Evolutionary conservation across 1,284 basidiomycete genomes (phyloP).

Genomic region (Puccinia hordei): DNA sequence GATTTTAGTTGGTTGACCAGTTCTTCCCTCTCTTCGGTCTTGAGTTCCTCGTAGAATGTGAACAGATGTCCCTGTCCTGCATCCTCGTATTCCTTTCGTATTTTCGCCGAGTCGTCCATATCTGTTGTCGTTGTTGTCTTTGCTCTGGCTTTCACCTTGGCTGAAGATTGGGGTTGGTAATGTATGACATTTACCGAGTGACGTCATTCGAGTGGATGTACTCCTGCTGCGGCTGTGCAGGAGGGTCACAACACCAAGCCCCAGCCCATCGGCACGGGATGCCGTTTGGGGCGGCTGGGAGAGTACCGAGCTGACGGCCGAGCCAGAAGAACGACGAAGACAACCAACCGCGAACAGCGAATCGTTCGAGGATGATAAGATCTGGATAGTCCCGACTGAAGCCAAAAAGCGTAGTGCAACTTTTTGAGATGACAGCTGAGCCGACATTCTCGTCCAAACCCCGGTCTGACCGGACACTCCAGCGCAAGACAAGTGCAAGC

Average conservation of each 20-base stretch:
- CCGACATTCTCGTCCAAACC: not conserved
- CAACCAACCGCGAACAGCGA: not conserved
- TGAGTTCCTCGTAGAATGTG: constrained; percentile 78
- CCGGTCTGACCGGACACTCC: not conserved
- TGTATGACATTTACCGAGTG: not conserved
- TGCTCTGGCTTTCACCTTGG: not conserved
- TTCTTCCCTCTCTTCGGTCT: constrained; percentile 67
- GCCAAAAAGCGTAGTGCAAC: too few relatives aligned
- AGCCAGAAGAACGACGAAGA: not conserved
- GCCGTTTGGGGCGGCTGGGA: not conserved
- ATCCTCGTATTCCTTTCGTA: constrained; percentile 65
- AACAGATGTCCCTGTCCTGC: constrained; percentile 88
- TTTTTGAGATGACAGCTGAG: not conserved
- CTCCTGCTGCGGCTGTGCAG: not conserved
- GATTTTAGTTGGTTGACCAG: constrained; percentile 74
- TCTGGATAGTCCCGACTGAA: too few relatives aligned
- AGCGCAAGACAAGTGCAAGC: not conserved
- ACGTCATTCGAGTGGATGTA: not conserved
- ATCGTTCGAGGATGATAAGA: not conserved
- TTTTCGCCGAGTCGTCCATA: not conserved
- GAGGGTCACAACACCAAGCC: not conserved
- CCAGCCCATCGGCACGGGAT: too few relatives aligned
- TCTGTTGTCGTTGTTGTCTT: not conserved
- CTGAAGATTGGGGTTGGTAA: not conserved
- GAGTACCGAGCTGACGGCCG: not conserved